phyloP scores from a whole-genome alignment of 1,139 yeast species.

The Suhomyces panamericanus region DNA sequence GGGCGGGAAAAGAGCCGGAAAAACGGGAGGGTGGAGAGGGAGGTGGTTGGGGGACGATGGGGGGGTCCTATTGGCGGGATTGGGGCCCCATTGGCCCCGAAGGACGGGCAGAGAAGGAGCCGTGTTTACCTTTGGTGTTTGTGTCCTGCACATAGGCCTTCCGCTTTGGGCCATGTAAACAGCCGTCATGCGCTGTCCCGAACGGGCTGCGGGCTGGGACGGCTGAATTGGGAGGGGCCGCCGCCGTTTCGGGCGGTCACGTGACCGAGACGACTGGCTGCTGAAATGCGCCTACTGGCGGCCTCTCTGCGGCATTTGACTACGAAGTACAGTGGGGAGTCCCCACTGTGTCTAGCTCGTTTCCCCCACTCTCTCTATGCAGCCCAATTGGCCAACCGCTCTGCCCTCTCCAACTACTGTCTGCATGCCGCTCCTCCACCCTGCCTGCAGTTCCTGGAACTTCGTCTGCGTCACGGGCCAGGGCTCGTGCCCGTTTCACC shows the following conservation, averaged over 20 bases:
- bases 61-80: neutral
- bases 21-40: neutral
- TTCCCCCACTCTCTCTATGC: neutral
- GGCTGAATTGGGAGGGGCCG: conserved; percentile 5
- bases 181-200: conserved; percentile 6
- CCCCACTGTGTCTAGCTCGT: too few species aligned
- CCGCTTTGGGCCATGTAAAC: conserved; percentile 6
- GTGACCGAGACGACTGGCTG: neutral
- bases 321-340: too few species aligned
- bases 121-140: neutral
- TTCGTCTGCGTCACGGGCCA: neutral
- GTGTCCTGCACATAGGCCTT: neutral
- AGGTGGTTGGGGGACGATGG: neutral
- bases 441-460: neutral
- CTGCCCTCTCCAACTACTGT: too few species aligned
- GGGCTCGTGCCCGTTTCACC: neutral
- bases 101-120: too few species aligned
- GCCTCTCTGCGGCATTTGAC: neutral
- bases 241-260: conserved; percentile 5
- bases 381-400: too few species aligned
- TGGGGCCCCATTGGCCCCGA: neutral
- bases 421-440: neutral
- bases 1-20: neutral
- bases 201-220: conserved; percentile 5
- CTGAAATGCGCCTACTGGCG: too few species aligned